These are phyloP conservation scores for Cylindrotheca closterium DNA, from an alignment of 108 stramenopile genomes.

Conservation along the genomic window DNA sequence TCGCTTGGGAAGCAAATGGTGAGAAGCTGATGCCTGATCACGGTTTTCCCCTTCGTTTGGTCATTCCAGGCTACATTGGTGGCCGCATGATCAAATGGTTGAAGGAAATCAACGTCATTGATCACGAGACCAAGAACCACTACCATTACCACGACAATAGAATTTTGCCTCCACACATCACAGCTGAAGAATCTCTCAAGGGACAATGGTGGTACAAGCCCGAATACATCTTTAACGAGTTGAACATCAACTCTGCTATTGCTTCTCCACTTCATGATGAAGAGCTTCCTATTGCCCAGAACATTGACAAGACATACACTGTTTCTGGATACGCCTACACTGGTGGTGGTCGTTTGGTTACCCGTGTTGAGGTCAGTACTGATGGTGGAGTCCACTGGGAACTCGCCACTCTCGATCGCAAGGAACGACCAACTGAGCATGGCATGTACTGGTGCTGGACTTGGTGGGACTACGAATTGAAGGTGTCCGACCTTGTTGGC, in stretches of 20 bases:
- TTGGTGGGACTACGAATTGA: conserved; percentile 78
- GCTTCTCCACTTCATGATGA: conserved; percentile 90
- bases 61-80: conserved; percentile 98
- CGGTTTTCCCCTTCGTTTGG: conserved; percentile 94
- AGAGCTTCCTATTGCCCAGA: conserved; percentile 67
- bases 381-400: conserved; percentile 90
- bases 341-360: conserved; percentile 90
- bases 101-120: conserved; percentile 86
- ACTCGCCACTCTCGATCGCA: conserved; percentile 65
- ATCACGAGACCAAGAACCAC: conserved; percentile 91
- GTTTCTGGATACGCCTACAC: conserved; percentile 95
- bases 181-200: conserved; percentile 87
- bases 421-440: conserved; percentile 79
- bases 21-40: conserved; percentile 94
- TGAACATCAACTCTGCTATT: conserved; percentile 98
- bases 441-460: conserved; percentile 96
- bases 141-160: conserved; percentile 99
- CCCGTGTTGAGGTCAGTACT: conserved; percentile 89
- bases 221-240: conserved; percentile 97
- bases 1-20: conserved; percentile 95
- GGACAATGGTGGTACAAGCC: conserved; percentile 99
- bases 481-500: conserved; percentile 79
- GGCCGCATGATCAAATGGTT: conserved; percentile 99
- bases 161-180: conserved; percentile 93
- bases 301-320: conserved; percentile 72